Evolutionary conservation across 208 protist genomes (phyloP), one percentile per base, ranked within the genome.

Genomic region (Phytomonas sp.): DNA sequence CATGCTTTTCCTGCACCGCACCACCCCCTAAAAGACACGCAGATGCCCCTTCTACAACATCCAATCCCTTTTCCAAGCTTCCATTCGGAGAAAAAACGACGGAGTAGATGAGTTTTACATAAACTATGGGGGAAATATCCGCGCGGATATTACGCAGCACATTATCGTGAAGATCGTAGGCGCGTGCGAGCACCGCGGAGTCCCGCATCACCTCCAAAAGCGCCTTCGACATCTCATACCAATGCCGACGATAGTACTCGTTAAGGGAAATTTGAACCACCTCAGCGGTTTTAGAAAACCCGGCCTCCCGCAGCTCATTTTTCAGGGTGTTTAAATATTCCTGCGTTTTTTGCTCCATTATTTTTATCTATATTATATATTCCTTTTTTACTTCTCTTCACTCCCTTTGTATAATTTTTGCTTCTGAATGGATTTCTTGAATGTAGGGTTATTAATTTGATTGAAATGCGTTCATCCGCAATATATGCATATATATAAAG

Each of bases 41-140:
- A 30, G 72, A 79, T 1, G 87, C 88, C 32, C 79, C 80, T 37
- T 92, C 82, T 31, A 95, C 69, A 26, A 96, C 69, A 60, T 82
- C 78, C 37, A 93, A 67, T 19, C 87, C 88, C 69, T 77, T 80
- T 75, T 88, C 70, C 34, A 83, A 74, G 56, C 79, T 90, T 69
- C 77, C 85, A 66, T 88, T 71, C 11, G 80, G 84, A 11, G 84
- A 81, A 70, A 90, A 94, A 72, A 81, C 89, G 52, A 91, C 79
- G 67, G 69, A 87, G 71, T 92, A 80, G 11, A 94, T 65, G 16
- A 96, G 76, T 72, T 91, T 92, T 29, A 92, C 85, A 73, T 96
- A 96, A 4, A 85, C 83, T 49, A 92, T 82, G 33, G 91, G 88
- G 4, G 91, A 89, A 60, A 96, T 89, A 66, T 94, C 88, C 12